These are phyloP conservation scores for Epichloe bromicola DNA, from an alignment of 2,329 filamentous ascomycete species.

Conservation along the genomic window DNA sequence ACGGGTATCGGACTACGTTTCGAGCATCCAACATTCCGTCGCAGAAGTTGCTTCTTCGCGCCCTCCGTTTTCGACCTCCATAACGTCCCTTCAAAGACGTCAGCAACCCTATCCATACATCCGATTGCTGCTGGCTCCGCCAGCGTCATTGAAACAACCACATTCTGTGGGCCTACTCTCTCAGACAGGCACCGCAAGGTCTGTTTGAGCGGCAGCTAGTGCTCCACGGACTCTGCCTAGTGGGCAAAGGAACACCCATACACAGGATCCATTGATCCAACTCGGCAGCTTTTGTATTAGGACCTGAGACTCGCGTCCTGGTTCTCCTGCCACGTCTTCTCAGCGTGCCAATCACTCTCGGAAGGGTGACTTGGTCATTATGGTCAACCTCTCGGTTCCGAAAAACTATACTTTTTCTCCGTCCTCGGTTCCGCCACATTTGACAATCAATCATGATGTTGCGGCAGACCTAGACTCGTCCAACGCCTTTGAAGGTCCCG, in stretches of 20 bases:
- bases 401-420: constrained; percentile 72
- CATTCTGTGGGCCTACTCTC: constrained; percentile 90
- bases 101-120: constrained; percentile 23
- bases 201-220: constrained; percentile 97
- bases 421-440: constrained; percentile 69
- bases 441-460: constrained; percentile 95
- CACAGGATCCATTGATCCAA: not conserved
- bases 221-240: constrained; percentile 60
- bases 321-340: not conserved
- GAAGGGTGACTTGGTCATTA: constrained; percentile 21
- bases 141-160: constrained; percentile 54
- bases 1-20: constrained; percentile 67
- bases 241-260: constrained; percentile 15
- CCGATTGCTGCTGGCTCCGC: constrained; percentile 73
- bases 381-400: constrained; percentile 74
- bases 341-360: not conserved
- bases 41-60: constrained; percentile 68
- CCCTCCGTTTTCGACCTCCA: constrained; percentile 75
- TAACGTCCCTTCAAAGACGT: constrained; percentile 70
- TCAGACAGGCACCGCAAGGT: constrained; percentile 86
- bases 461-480: constrained; percentile 84
- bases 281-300: not conserved
- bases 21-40: constrained; percentile 75
- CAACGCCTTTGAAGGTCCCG: constrained; percentile 95
- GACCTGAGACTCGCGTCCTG: not conserved